Conservation (phyloP, 1,284 basidiomycete genomes). For the Cutaneotrichosporon sp. region DNA sequence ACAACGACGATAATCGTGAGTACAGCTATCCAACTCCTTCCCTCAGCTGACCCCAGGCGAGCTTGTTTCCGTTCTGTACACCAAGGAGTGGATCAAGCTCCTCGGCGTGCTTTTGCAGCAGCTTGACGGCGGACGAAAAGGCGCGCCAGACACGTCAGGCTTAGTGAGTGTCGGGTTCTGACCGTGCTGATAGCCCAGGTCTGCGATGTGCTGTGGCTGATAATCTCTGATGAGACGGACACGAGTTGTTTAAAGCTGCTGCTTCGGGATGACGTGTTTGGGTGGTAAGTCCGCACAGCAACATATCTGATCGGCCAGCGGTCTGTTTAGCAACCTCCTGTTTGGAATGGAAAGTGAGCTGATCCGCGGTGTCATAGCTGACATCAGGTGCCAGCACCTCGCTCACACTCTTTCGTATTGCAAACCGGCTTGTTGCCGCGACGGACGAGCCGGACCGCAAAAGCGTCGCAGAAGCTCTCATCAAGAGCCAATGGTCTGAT, state of each 20-base stretch:
- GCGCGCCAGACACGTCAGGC: background rate
- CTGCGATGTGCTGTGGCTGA: background rate
- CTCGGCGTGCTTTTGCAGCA: background rate
- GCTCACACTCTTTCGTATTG: too few species aligned
- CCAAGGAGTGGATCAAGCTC: background rate
- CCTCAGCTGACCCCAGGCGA: background rate
- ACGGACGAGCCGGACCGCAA: too few species aligned
- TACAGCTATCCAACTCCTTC: background rate
- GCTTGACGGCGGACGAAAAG: background rate
- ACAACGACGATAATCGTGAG: background rate
- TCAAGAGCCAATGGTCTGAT: too few species aligned
- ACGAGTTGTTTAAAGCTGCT: conserved; percentile 4
- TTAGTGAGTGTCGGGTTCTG: background rate
- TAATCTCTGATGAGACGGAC: conserved; percentile 1
- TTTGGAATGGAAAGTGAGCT: too few species aligned
- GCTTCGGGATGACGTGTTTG: background rate
- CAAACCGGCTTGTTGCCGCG: too few species aligned
- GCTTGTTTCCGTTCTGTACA: background rate
- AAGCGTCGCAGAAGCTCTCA: too few species aligned
- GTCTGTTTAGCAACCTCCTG: too few species aligned
- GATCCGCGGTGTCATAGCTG: too few species aligned
- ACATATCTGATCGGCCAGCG: too few species aligned
- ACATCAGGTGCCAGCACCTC: too few species aligned
- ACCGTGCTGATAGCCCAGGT: background rate
- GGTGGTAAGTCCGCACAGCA: background rate